Evolutionary conservation across 768 basidiomycete species (phyloP).

Genomic region (Mycena pura): DNA sequence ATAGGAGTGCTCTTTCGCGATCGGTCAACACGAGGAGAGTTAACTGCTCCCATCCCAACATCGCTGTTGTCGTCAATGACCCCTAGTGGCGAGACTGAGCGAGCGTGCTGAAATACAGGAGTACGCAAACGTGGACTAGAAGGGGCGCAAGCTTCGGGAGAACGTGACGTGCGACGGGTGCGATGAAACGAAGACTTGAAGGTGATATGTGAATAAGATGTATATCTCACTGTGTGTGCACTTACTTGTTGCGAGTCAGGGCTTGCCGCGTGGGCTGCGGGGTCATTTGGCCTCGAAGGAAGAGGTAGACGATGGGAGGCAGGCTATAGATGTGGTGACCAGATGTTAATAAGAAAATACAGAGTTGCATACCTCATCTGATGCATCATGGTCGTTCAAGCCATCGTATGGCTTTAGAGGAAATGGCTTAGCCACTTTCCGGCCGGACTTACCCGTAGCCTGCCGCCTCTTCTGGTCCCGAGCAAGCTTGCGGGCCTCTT

Average conservation of each 20-base stretch:
- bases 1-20: constrained; percentile 6
- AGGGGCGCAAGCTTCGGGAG: not conserved
- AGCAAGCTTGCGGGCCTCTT: not conserved
- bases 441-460: not conserved
- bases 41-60: constrained; percentile 8
- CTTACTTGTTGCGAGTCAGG: not conserved
- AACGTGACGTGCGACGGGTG: not conserved
- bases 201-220: not conserved
- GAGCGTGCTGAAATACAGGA: constrained; percentile 4
- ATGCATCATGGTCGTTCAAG: not conserved
- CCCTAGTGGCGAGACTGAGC: not conserved
- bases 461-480: constrained; percentile 2
- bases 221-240: not conserved
- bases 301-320: not conserved
- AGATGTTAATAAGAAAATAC: not conserved
- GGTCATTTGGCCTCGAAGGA: not conserved
- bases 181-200: constrained; percentile 2
- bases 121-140: not conserved
- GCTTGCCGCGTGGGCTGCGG: not conserved
- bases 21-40: not conserved
- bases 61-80: not conserved
- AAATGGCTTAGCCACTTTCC: constrained; percentile 10
- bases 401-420: constrained; percentile 3
- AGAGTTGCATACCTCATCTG: not conserved
- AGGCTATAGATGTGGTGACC: not conserved